These are phyloP conservation scores for Debaryomyces coudertii DNA, from an alignment of 1,139 yeast species.

Conservation along the genomic window DNA sequence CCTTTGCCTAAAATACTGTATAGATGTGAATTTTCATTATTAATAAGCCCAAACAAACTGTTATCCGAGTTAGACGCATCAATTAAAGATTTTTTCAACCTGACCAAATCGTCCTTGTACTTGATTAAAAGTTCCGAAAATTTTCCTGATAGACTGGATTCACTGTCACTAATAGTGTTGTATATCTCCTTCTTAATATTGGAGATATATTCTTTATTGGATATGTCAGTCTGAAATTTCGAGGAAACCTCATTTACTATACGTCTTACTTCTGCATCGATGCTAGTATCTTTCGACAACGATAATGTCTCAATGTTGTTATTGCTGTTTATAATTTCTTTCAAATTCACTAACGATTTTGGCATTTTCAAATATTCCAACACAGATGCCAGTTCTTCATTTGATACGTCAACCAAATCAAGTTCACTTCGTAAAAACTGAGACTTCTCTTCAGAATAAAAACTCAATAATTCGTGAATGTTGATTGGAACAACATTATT, in stretches of 20 bases:
- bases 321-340: constrained; percentile 32
- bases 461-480: constrained; percentile 83
- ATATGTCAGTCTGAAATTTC: constrained; percentile 24
- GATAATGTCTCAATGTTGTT: constrained; percentile 5
- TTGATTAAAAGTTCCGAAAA: constrained; percentile 16
- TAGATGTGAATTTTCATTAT: constrained; percentile 28
- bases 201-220: constrained; percentile 28
- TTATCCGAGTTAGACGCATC: constrained; percentile 73
- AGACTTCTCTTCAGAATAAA: constrained; percentile 89
- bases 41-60: constrained; percentile 47
- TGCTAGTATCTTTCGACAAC: constrained; percentile 8
- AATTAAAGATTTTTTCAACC: constrained; percentile 63
- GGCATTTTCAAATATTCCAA: constrained; percentile 83
- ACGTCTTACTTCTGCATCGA: constrained; percentile 21
- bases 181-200: constrained; percentile 45
- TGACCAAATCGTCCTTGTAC: constrained; percentile 54
- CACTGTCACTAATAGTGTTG: constrained; percentile 42
- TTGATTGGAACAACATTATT: constrained; percentile 82
- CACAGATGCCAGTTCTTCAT: constrained; percentile 76
- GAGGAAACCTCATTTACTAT: constrained; percentile 35
- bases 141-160: constrained; percentile 22
- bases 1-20: constrained; percentile 40
- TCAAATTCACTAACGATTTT: constrained; percentile 58
- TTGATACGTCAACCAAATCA: constrained; percentile 76
- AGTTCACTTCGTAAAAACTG: constrained; percentile 71